Conservation (phyloP, 2,329 filamentous ascomycete species). For the Cladosporium velox region DNA sequence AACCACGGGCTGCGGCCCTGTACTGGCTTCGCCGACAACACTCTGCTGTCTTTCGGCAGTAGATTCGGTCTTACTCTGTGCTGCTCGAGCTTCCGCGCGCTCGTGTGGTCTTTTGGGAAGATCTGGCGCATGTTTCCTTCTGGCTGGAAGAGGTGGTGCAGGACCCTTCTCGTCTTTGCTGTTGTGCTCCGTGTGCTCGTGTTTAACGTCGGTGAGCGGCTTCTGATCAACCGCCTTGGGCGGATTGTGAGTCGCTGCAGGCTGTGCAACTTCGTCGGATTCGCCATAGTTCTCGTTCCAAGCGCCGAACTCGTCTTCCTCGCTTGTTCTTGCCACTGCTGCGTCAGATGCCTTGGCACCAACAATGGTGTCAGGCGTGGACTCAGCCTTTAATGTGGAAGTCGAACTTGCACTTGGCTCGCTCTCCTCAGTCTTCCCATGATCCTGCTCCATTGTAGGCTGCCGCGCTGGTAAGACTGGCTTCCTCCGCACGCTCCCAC, state of each 20-base stretch:
- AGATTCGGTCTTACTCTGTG: not conserved
- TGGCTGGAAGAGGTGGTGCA: conserved; percentile 19
- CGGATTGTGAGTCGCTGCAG: not conserved
- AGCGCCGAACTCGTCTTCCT: conserved; percentile 31
- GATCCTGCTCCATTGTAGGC: not conserved
- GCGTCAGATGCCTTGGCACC: not conserved
- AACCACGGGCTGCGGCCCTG: not conserved
- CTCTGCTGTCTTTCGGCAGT: not conserved
- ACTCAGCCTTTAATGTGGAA: not conserved
- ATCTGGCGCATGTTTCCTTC: conserved; percentile 9
- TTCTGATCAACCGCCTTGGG: not conserved
- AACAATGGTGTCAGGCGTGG: not conserved
- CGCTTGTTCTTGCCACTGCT: not conserved
- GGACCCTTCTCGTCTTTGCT: not conserved
- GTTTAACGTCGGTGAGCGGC: not conserved
- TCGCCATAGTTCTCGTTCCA: conserved; percentile 28
- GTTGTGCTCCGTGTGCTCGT: not conserved
- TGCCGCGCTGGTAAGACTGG: conserved; percentile 26
- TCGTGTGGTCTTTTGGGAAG: conserved; percentile 4
- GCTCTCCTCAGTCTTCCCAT: not conserved
- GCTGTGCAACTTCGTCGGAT: not conserved
- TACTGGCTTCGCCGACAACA: not conserved
- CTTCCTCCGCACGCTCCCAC: conserved; percentile 29
- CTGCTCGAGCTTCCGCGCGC: not conserved
- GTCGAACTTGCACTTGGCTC: not conserved